These are phyloP conservation scores for Penicillium sp. DNA, from an alignment of 2,329 filamentous ascomycete genomes.

Conservation along the genomic window DNA sequence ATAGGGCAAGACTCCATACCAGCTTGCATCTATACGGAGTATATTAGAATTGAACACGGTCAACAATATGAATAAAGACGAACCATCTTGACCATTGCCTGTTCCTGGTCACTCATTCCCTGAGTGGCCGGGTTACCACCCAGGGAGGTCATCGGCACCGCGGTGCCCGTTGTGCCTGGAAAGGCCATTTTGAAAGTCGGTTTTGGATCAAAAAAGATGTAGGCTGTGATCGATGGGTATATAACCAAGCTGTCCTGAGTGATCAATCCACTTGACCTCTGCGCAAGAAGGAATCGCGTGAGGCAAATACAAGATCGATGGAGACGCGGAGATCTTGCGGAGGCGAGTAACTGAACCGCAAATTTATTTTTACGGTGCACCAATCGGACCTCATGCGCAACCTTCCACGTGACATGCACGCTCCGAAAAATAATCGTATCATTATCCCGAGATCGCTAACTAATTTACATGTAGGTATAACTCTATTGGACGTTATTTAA, in stretches of 20 bases:
- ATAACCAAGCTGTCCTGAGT: background rate
- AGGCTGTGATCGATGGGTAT: background rate
- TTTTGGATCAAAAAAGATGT: background rate
- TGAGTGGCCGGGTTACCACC: conserved; percentile 30
- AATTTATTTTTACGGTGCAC: conserved; percentile 37
- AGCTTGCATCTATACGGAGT: conserved; percentile 63
- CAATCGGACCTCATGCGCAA: conserved; percentile 13
- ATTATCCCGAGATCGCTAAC: background rate
- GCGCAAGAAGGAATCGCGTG: conserved; percentile 3
- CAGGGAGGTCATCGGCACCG: conserved; percentile 30
- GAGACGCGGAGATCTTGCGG: conserved; percentile 31
- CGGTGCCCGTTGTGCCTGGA: conserved; percentile 37
- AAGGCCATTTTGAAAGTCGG: conserved; percentile 34
- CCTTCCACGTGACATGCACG: conserved; percentile 22
- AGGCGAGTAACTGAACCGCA: conserved; percentile 29
- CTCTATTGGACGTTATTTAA: too few relatives aligned
- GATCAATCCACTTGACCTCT: background rate
- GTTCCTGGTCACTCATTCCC: conserved; percentile 49
- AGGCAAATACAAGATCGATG: conserved; percentile 2
- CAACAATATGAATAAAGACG: conserved; percentile 1
- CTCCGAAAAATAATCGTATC: background rate
- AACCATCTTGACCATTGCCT: conserved; percentile 50
- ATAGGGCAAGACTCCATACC: conserved; percentile 90
- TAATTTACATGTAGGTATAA: background rate
- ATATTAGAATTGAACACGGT: background rate